phyloP scores from a whole-genome alignment of 2,329 filamentous ascomycete genomes.

The Claviceps fusiformis region DNA sequence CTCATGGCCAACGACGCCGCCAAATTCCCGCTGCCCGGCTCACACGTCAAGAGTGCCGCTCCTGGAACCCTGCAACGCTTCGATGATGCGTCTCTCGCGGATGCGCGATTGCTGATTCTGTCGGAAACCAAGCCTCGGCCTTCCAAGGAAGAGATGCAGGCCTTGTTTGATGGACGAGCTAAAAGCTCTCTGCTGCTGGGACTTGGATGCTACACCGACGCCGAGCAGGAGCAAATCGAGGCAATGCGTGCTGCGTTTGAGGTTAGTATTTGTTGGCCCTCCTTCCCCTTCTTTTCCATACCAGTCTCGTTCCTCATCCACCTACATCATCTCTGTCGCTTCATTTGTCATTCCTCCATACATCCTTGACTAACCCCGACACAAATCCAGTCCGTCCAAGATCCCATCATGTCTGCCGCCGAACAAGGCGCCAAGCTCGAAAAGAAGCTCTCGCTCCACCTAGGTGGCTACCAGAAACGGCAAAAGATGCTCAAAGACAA shows the following conservation, averaged over 20 bases:
- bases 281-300: neutral
- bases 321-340: neutral
- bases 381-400: constrained; percentile 47
- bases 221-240: constrained; percentile 52
- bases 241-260: constrained; percentile 62
- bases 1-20: constrained; percentile 73
- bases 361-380: neutral
- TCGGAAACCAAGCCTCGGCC: constrained; percentile 48
- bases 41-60: constrained; percentile 48
- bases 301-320: too few relatives aligned
- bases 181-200: constrained; percentile 55
- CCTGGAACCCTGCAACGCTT: constrained; percentile 48
- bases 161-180: constrained; percentile 39
- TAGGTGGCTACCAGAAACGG: constrained; percentile 82
- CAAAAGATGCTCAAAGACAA: constrained; percentile 70
- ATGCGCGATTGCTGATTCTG: constrained; percentile 64
- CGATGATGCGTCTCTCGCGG: constrained; percentile 56
- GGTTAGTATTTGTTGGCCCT: constrained; percentile 36
- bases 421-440: constrained; percentile 77
- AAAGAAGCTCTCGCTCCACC: constrained; percentile 78
- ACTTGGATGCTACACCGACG: constrained; percentile 66
- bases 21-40: constrained; percentile 57
- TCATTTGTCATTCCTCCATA: neutral
- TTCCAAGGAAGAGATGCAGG: constrained; percentile 35
- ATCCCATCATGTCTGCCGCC: constrained; percentile 58